These are phyloP conservation scores for Gonapodya sp. DNA, from an alignment of 192 early-diverging fungal species.

Conservation along the genomic window DNA sequence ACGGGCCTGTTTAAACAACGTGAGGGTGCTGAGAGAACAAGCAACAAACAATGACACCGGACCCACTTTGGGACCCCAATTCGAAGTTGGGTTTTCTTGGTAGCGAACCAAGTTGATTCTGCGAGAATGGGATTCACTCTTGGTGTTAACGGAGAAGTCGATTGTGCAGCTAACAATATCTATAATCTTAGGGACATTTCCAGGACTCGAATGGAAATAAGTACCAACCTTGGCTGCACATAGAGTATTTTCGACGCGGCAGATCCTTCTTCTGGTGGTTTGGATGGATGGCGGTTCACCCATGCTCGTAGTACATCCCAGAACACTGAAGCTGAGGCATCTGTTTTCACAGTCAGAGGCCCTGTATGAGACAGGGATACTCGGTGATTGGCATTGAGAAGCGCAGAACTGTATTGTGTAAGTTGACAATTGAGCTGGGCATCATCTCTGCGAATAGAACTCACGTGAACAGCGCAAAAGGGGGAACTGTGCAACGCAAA, in stretches of 20 bases:
- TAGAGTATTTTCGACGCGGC: conserved; percentile 59
- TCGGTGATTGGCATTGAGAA: conserved; percentile 83
- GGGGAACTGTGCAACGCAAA: conserved; percentile 64
- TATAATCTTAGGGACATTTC: no score
- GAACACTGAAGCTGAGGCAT: conserved; percentile 71
- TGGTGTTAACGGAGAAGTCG: conserved; percentile 64
- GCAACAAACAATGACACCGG: background rate
- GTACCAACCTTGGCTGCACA: conserved; percentile 12
- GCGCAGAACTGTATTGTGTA: conserved; percentile 55
- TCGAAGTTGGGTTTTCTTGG: conserved; percentile 88
- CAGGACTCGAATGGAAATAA: background rate
- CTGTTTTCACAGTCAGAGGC: conserved; percentile 78
- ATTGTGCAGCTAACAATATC: conserved; percentile 50
- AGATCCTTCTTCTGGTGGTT: conserved; percentile 55
- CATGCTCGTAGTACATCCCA: conserved; percentile 89
- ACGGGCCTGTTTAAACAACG: background rate
- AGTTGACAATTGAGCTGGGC: background rate
- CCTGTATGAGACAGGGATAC: conserved; percentile 79
- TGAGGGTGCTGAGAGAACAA: background rate
- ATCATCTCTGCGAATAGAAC: conserved; percentile 12
- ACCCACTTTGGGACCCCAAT: conserved; percentile 95
- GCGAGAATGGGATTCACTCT: conserved; percentile 64
- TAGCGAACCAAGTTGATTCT: conserved; percentile 80
- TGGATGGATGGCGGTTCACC: conserved; percentile 62
- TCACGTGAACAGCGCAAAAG: conserved; percentile 54